A percentile compares a stretch with the other conserved stretches of the same genome.
These are phyloP conservation scores for Ocimum tenuiflorum DNA, from an alignment of 257 asterid species.

Conservation along the genomic window DNA sequence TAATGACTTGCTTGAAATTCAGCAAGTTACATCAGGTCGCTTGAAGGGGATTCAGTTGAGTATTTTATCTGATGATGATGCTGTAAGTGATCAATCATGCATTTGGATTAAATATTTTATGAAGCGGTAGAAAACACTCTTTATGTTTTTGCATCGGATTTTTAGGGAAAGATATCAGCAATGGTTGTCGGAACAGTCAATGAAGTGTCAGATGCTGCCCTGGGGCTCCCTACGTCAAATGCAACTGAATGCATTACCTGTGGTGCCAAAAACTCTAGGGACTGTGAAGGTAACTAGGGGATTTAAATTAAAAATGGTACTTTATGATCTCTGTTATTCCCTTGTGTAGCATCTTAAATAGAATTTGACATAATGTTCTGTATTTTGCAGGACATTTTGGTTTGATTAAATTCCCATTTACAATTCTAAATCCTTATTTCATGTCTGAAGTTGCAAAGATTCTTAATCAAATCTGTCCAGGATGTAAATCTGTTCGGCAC, in stretches of 20 bases:
- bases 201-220: conserved; percentile 83
- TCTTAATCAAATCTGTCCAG: conserved; percentile 82
- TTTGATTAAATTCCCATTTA: conserved; percentile 54
- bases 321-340: conserved; percentile 13
- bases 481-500: conserved; percentile 54
- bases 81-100: conserved; percentile 48
- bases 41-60: conserved; percentile 51
- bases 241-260: conserved; percentile 63
- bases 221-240: conserved; percentile 59
- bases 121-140: conserved; percentile 3
- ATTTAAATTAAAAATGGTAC: conserved; percentile 11
- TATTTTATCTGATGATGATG: conserved; percentile 68
- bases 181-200: conserved; percentile 38
- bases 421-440: conserved; percentile 72
- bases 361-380: conserved; percentile 1
- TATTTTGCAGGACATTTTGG: conserved; percentile 90
- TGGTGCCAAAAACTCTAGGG: conserved; percentile 54
- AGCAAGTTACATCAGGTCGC: conserved; percentile 38
- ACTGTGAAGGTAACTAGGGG: conserved; percentile 69
- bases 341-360: conserved; percentile 6
- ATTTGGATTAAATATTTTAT: background rate
- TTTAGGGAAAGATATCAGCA: conserved; percentile 51
- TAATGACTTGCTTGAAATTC: conserved; percentile 33
- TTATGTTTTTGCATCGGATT: conserved; percentile 15
- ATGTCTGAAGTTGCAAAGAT: conserved; percentile 65